phyloP scores from a whole-genome alignment of 208 protist species.

The Crithidia brevicula region DNA sequence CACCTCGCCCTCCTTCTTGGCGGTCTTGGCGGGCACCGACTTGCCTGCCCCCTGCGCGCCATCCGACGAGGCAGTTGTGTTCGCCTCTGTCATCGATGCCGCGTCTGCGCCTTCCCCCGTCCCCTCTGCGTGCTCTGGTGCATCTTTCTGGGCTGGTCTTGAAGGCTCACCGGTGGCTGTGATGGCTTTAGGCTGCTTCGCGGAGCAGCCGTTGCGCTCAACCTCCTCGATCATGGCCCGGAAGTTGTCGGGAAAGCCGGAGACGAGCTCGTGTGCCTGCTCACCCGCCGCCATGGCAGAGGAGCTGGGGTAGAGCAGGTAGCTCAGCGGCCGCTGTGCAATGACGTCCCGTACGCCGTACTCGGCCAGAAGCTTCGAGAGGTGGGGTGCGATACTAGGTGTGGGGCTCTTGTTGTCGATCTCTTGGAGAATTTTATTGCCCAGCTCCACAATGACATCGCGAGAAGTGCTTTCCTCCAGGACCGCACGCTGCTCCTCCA shows the following conservation, averaged over 20 bases:
- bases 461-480: conserved; percentile 79
- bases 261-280: conserved; percentile 75
- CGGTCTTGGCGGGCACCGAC: background rate
- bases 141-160: background rate
- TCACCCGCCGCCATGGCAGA: conserved; percentile 47
- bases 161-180: background rate
- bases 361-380: conserved; percentile 71
- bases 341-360: conserved; percentile 84
- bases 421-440: conserved; percentile 75
- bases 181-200: background rate
- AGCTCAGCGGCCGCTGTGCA: conserved; percentile 80
- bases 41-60: background rate
- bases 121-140: background rate
- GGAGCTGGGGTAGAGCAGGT: conserved; percentile 82
- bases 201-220: conserved; percentile 76
- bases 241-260: conserved; percentile 84
- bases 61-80: background rate
- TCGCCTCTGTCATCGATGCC: background rate
- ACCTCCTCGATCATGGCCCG: conserved; percentile 79
- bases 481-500: conserved; percentile 80
- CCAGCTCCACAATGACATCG: conserved; percentile 83
- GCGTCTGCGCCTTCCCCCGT: background rate
- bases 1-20: conserved; percentile 21
- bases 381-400: conserved; percentile 82
- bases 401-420: conserved; percentile 90